Conservation (phyloP, 345 rosid species). For the Dipteronia sinensis region DNA sequence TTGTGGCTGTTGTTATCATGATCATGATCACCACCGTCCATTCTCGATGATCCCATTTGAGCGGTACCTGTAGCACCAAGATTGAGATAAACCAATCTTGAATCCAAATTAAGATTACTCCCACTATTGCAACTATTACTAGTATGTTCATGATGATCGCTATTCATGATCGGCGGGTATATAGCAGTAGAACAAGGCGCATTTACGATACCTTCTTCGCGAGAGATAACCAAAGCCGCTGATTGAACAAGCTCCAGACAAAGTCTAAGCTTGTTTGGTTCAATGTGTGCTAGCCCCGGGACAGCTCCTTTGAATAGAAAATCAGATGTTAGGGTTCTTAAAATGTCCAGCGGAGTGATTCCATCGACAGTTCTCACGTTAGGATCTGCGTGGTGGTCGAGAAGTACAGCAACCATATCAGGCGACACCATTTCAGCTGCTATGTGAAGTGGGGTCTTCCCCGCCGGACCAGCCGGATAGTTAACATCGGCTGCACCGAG, state of each 20-base stretch:
- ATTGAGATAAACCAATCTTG: conserved; percentile 89
- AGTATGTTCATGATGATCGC: conserved; percentile 32
- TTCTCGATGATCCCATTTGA: conserved; percentile 69
- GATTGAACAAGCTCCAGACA: conserved; percentile 99
- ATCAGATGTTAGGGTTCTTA: conserved; percentile 94
- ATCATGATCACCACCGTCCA: conserved; percentile 54
- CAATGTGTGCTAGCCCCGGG: conserved; percentile 91
- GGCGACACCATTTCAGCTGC: conserved; percentile 99
- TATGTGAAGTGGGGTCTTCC: conserved; percentile 89
- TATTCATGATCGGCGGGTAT: conserved; percentile 42
- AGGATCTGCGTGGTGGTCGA: conserved; percentile 98
- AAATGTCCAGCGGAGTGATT: conserved; percentile 87
- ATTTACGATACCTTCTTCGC: conserved; percentile 83
- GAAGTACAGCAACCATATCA: conserved; percentile 94
- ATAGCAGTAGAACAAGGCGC: conserved; percentile 45
- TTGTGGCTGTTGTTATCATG: conserved; percentile 53
- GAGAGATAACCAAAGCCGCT: conserved; percentile 90
- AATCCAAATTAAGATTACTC: conserved; percentile 60
- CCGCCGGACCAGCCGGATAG: conserved; percentile 87
- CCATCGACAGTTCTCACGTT: conserved; percentile 91
- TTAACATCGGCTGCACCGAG: conserved; percentile 98
- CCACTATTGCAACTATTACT: conserved; percentile 45
- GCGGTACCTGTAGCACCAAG: conserved; percentile 73
- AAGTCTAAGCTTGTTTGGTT: conserved; percentile 92
- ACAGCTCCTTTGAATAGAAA: conserved; percentile 99